Conservation (phyloP, 208 protist genomes). For the Leishmania martiniquensis region DNA sequence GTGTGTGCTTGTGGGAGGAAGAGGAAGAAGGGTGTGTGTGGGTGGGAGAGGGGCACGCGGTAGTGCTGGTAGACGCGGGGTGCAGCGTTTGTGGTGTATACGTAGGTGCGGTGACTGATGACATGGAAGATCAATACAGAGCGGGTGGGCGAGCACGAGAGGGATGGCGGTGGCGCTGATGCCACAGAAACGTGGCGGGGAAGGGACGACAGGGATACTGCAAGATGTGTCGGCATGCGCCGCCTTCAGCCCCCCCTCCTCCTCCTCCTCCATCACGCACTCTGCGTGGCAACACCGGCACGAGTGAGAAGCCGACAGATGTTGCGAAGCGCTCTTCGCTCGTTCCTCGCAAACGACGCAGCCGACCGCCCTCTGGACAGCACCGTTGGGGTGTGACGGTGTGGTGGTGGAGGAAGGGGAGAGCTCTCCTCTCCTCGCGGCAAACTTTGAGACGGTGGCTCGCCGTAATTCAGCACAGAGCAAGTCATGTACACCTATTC, state of each 20-base stretch:
- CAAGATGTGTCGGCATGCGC: background rate
- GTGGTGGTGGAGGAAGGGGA: too few species aligned
- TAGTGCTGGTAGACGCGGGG: too few species aligned
- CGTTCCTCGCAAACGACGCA: too few species aligned
- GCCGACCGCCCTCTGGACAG: too few species aligned
- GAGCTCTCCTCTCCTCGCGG: too few species aligned
- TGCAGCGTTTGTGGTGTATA: background rate
- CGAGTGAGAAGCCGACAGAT: too few species aligned
- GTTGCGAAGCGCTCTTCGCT: too few species aligned
- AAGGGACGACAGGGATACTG: background rate
- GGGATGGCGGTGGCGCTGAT: background rate
- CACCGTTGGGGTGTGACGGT: too few species aligned
- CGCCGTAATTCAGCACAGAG: background rate
- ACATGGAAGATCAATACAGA: background rate
- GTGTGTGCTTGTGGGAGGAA: too few species aligned
- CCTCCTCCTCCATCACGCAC: background rate
- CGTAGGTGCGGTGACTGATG: background rate
- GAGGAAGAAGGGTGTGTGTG: background rate
- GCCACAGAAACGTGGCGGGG: too few species aligned
- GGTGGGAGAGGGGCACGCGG: background rate
- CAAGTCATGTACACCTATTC: background rate
- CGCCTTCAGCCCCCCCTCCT: background rate
- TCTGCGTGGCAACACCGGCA: background rate
- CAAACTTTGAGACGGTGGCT: too few species aligned
- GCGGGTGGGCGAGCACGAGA: background rate